Base-by-base conservation (phyloP, 148 eudicot species). In the Silene uniflora region DNA sequence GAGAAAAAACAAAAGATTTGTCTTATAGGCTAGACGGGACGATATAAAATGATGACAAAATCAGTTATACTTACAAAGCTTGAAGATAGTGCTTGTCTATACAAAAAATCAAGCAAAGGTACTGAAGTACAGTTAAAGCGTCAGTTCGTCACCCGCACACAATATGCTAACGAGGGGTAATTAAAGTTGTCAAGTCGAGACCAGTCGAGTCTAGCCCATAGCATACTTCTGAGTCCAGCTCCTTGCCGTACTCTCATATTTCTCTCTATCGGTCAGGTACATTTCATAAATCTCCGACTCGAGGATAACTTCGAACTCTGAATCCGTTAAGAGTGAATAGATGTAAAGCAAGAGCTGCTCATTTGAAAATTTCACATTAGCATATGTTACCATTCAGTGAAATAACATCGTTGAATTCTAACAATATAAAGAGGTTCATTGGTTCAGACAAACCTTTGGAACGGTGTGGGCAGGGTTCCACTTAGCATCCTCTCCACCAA, bases 171-270 rank as follows among this genome's bases (percentile, higher is more conserved):
- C 39, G 9, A 52, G 17, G 56, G 56, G 14, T 52, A 12, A 52
- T 16, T 12, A 13, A 12, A 52, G 19, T 39, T 42, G 49, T 56
- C 77, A 76, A 60, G 44, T 69, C n/a, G n/a, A n/a, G n/a, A n/a
- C n/a, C n/a, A n/a, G n/a, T n/a, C 78, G 80, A 73, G 69, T 71
- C 52, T 81, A 90, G 75, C 93, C 90, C 93, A 89, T 90, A 56
- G 96, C 93, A 75, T 92, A 92, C 82, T 89, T 90, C 81, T 92
- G 96, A 71, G 98, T 90, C 98, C 98, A 92, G 93, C 91, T 90
- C 83, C 93, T 84, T 52, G 96, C 93, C n/a, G 96, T 92, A 68
- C 85, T 87, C 87, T 92, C 98, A 35, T 92, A 93, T 84, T 89
- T 93, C 76, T 77, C 83, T 82, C 82, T 76, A 79, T 93, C 98